These are phyloP conservation scores for Beauveria brongniartii DNA, from an alignment of 2,329 filamentous ascomycete species.

Conservation along the genomic window DNA sequence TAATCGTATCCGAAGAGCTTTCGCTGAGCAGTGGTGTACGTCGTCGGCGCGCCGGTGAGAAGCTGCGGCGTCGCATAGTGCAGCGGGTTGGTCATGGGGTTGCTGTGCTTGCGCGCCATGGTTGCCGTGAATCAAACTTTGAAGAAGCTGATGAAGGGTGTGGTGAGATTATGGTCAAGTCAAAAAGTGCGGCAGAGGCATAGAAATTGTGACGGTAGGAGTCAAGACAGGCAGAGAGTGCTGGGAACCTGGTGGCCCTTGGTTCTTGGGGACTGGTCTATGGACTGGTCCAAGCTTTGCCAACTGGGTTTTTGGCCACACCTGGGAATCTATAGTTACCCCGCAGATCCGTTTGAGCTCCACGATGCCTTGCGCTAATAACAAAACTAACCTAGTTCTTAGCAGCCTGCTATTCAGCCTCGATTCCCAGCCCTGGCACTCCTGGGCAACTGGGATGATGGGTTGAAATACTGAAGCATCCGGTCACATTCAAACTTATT, in stretches of 20 bases:
- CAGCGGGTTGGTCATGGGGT: slow-evolving; percentile 12
- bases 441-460: no score
- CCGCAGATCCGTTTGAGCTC: slow-evolving; percentile 7
- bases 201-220: no score
- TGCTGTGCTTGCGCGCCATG: slow-evolving; percentile 10
- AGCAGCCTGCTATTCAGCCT: no score
- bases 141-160: background rate
- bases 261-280: background rate
- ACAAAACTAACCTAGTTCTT: background rate
- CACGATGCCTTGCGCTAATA: background rate
- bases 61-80: slow-evolving; percentile 11
- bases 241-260: background rate
- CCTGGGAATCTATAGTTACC: background rate
- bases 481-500: no score
- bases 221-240: background rate
- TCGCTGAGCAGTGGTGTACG: slow-evolving; percentile 1
- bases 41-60: slow-evolving; percentile 1
- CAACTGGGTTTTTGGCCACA: no score
- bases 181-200: background rate
- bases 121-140: background rate
- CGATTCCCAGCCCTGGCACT: no score
- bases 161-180: background rate
- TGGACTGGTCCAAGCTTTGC: background rate
- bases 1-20: slow-evolving; percentile 9
- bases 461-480: no score